Conservation (phyloP, 208 protist species). For the Balamuthia mandrillaris region DNA sequence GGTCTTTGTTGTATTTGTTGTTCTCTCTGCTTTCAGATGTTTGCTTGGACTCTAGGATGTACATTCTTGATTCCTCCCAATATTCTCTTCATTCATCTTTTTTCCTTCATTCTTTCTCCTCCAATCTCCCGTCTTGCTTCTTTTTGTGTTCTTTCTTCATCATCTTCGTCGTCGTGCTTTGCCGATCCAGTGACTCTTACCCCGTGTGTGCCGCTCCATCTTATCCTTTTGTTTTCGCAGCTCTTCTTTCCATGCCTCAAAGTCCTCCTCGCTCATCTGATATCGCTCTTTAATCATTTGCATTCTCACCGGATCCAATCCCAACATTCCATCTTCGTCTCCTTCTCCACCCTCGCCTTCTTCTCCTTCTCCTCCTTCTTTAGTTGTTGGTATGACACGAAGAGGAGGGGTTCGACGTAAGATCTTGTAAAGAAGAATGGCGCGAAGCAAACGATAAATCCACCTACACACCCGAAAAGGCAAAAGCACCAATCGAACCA, state of each 20-base stretch:
- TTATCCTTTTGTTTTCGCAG: neutral
- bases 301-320: neutral
- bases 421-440: neutral
- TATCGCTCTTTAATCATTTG: neutral
- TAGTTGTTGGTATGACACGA: neutral
- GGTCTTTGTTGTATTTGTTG: neutral
- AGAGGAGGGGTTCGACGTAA: neutral
- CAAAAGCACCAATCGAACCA: neutral
- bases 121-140: neutral
- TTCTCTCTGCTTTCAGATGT: neutral
- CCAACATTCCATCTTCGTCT: neutral
- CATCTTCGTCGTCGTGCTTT: neutral
- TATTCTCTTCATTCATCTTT: neutral
- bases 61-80: neutral
- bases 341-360: conserved; percentile 9
- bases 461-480: neutral
- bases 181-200: too few relatives aligned
- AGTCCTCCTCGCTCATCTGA: neutral
- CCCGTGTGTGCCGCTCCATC: neutral
- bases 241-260: conserved; percentile 2
- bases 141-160: neutral
- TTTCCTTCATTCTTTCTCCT: neutral
- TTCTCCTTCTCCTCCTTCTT: neutral
- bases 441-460: neutral
- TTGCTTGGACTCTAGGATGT: neutral